phyloP scores from a whole-genome alignment of 306 rosid species.

The Trifolium subterraneum region DNA sequence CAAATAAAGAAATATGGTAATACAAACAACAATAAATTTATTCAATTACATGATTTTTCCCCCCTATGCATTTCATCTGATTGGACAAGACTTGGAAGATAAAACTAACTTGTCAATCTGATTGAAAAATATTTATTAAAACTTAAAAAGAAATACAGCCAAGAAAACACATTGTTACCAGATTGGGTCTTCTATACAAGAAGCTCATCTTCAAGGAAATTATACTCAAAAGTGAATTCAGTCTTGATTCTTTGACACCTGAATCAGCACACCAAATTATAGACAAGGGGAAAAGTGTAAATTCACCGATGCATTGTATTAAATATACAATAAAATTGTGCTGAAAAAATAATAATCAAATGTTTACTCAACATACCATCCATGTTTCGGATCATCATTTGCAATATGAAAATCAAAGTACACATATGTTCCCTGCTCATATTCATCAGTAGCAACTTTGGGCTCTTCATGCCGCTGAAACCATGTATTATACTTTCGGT shows the following conservation, averaged over 20 bases:
- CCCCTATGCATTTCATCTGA: slow-evolving; percentile 24
- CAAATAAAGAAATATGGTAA: no score
- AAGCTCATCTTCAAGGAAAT: slow-evolving; percentile 95
- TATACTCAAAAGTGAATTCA: slow-evolving; percentile 91
- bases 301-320: slow-evolving; percentile 4
- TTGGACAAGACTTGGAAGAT: slow-evolving; percentile 2
- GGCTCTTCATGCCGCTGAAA: slow-evolving; percentile 99
- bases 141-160: slow-evolving; percentile 36
- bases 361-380: slow-evolving; percentile 68
- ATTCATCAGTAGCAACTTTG: slow-evolving; percentile 97
- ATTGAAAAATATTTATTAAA: slow-evolving; percentile 4
- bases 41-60: slow-evolving; percentile 11
- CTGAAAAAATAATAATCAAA: slow-evolving; percentile 16
- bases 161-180: slow-evolving; percentile 37
- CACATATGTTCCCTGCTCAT: slow-evolving; percentile 93
- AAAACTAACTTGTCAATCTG: slow-evolving; percentile 10
- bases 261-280: slow-evolving; percentile 45
- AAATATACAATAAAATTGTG: slow-evolving; percentile 17
- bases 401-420: slow-evolving; percentile 94
- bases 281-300: slow-evolving; percentile 21
- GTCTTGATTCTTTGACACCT: slow-evolving; percentile 99
- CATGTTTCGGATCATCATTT: slow-evolving; percentile 86
- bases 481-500: slow-evolving; percentile 93
- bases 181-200: slow-evolving; percentile 60
- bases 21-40: slow-evolving; percentile 14